phyloP scores from a whole-genome alignment of 1,284 basidiomycete genomes.

The Hymenochaete sp. region DNA sequence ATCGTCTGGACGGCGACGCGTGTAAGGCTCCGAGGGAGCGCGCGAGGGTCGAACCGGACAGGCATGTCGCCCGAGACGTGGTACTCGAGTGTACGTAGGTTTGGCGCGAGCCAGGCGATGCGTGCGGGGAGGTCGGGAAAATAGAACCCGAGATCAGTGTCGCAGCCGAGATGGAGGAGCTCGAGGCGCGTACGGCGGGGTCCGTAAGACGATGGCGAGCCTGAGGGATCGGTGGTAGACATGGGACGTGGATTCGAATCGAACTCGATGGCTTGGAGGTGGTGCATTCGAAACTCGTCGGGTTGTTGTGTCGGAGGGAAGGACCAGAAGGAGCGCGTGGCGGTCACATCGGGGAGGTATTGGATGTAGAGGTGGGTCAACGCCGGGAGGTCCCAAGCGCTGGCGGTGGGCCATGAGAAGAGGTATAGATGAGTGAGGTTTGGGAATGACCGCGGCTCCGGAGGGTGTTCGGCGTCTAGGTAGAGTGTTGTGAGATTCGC shows the following conservation, averaged over 20 bases:
- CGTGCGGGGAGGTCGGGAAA: constrained; percentile 5
- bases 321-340: constrained; percentile 4
- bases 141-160: constrained; percentile 11
- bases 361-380: constrained; percentile 4
- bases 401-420: constrained; percentile 9
- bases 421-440: constrained; percentile 7
- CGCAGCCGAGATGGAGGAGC: constrained; percentile 6
- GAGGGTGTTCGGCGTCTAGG: constrained; percentile 5
- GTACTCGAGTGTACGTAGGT: constrained; percentile 2
- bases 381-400: constrained; percentile 4
- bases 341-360: constrained; percentile 5
- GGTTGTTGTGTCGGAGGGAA: neutral
- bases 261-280: neutral
- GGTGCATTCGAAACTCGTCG: neutral
- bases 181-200: neutral
- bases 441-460: constrained; percentile 1
- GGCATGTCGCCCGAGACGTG: constrained; percentile 5
- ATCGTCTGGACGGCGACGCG: constrained; percentile 1
- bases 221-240: neutral
- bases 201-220: neutral
- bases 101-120: neutral
- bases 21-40: neutral
- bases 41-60: constrained; percentile 2
- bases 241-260: neutral
- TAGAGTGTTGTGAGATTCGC: constrained; percentile 1